Percentiles rank a stretch among this genome's conserved stretches.
Evolutionary conservation across 352 stramenopile genomes (phyloP).

Genomic region (Pythium chondricola): DNA sequence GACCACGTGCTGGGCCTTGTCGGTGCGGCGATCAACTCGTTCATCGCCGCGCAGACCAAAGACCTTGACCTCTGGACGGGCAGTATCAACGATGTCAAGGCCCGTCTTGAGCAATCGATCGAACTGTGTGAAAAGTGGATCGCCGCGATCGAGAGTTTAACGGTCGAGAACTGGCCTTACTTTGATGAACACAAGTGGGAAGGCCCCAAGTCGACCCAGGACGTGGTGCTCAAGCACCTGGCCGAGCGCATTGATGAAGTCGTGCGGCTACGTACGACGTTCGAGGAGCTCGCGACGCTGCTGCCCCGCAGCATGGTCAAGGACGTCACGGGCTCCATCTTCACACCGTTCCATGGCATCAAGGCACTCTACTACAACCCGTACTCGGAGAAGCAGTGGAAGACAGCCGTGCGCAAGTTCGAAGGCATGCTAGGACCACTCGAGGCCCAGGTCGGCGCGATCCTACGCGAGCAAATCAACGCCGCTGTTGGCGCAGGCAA

Average conservation of each 20-base stretch:
- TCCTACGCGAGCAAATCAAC: constrained; percentile 74
- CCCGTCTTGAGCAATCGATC: constrained; percentile 49
- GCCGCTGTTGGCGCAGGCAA: constrained; percentile 36
- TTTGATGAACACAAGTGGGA: constrained; percentile 81
- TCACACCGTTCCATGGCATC: constrained; percentile 58
- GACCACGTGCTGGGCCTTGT: constrained; percentile 84
- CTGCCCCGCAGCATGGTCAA: constrained; percentile 27
- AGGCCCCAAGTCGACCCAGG: constrained; percentile 29
- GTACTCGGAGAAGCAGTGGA: constrained; percentile 86
- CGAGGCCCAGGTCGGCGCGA: constrained; percentile 74
- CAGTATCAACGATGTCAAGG: constrained; percentile 48
- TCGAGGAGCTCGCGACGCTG: constrained; percentile 81
- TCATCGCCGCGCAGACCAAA: constrained; percentile 48
- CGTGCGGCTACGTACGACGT: constrained; percentile 73
- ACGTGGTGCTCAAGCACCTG: constrained; percentile 41
- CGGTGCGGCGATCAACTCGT: constrained; percentile 60
- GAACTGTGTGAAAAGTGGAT: constrained; percentile 85
- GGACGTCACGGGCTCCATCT: constrained; percentile 45
- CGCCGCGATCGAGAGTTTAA: constrained; percentile 65
- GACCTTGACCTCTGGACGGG: constrained; percentile 64
- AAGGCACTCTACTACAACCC: constrained; percentile 86
- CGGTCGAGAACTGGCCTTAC: constrained; percentile 66
- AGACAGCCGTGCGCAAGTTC: constrained; percentile 61
- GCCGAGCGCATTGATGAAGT: constrained; percentile 74
- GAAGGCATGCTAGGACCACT: constrained; percentile 76